Base-by-base conservation (phyloP, 2,329 filamentous ascomycete species). In the Cercospora sojina region DNA sequence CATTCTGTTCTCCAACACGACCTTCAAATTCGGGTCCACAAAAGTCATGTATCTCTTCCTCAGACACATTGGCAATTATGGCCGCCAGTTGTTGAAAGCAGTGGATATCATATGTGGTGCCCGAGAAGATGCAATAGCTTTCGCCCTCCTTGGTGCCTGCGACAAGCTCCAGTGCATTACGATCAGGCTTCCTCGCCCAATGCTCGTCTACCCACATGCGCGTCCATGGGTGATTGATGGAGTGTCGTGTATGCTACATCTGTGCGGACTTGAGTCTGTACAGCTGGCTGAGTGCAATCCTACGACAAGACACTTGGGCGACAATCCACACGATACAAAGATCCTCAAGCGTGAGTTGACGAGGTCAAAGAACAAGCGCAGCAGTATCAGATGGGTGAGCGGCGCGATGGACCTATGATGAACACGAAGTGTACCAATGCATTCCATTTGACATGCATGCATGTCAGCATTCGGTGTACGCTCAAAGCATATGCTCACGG, bases 1-100 rank as follows among this genome's bases (percentile, higher is more conserved):
- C 29, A 74, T 85, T 2, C 77, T 86, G 3, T 86, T 84, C 74
- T 75, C 77, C 3, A 72, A 73, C 13, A 82, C 83, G 70, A 78
- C 70, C 3, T 86, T 84, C 77, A 76, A 80, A 0, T 78, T 79
- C n/a, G 79, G 82, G 2, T 79, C 84, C 0, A 77, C 80, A 2
- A 76, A 76, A 8, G 67, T 82, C 0, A 82, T 84, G 2, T 82
- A 81, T 68, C 78, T 84, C 31, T 77, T 77, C 53, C 72, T 77
- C 31, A 71, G 79, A 16, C 66, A 70, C 55, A 73, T 76, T 31
- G 74, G 74, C 6, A 27, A 64, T n/a, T 65, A 65, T n/a, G 75
- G 75, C 3, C 70, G 75, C 5, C 60, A 64, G 3, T 41, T 70
- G 3, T 51, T 77, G 12, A 66, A 65, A 27, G 51, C 65, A 25